Percentiles rank a stretch among this genome's conserved stretches.
Evolutionary conservation across 1,284 basidiomycete genomes (phyloP).

Genomic region (Ceratobasidium sp.): DNA sequence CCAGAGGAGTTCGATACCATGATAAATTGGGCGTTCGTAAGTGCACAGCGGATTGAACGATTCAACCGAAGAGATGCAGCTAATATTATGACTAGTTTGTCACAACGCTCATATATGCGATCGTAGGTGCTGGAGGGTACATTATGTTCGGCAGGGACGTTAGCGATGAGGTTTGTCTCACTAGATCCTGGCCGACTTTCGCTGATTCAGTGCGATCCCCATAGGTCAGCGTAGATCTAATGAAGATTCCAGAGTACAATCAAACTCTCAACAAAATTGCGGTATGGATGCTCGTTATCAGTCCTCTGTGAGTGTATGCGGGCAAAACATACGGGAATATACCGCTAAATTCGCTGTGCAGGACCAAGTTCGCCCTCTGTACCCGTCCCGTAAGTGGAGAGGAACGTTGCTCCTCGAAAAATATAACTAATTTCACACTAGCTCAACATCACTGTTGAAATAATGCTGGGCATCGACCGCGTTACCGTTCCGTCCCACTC

Average conservation of each 20-base stretch:
- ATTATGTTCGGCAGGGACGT: slow-evolving; percentile 88
- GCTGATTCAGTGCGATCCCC: background rate
- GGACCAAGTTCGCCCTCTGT: slow-evolving; percentile 86
- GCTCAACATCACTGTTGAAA: slow-evolving; percentile 81
- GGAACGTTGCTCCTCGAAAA: background rate
- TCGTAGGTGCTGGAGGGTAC: slow-evolving; percentile 87
- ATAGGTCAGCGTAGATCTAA: slow-evolving; percentile 86
- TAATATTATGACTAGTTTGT: slow-evolving; percentile 57
- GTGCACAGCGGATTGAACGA: slow-evolving; percentile 43
- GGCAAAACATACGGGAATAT: background rate
- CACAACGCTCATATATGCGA: slow-evolving; percentile 77
- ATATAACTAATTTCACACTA: slow-evolving; percentile 45
- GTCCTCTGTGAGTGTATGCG: slow-evolving; percentile 67
- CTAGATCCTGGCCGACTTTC: background rate
- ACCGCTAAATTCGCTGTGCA: slow-evolving; percentile 47
- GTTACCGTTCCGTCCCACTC: slow-evolving; percentile 47
- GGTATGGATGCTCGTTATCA: slow-evolving; percentile 90
- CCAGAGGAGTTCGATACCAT: slow-evolving; percentile 82
- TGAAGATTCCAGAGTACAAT: slow-evolving; percentile 79
- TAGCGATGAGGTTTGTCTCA: slow-evolving; percentile 81
- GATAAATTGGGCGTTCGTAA: slow-evolving; percentile 83
- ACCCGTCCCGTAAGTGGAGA: slow-evolving; percentile 68
- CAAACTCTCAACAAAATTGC: slow-evolving; percentile 74
- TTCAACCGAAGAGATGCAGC: background rate
- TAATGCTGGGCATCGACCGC: slow-evolving; percentile 69